Evolutionary conservation across 495 filamentous ascomycete species (phyloP).

Genomic region (Xylaria bambusicola): DNA sequence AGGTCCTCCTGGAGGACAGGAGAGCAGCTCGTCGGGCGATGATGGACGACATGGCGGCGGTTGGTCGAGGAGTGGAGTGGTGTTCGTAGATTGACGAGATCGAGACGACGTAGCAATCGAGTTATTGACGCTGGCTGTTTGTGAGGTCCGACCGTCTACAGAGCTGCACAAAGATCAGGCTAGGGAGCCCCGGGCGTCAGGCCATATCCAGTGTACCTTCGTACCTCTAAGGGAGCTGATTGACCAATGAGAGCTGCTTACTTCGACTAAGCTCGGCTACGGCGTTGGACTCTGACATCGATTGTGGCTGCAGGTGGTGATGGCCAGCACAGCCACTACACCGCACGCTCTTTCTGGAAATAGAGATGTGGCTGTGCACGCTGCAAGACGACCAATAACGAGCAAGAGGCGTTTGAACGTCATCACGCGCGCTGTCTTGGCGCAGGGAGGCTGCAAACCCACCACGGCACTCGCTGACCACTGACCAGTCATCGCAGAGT

Average conservation of each 20-base stretch:
- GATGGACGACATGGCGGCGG: constrained; percentile 47
- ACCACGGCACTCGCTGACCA: background rate
- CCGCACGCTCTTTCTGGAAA: no score
- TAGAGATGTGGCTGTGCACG: no score
- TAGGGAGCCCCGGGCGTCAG: background rate
- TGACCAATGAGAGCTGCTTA: constrained; percentile 3
- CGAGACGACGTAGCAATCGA: background rate
- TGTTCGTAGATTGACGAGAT: background rate
- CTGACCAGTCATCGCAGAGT: background rate
- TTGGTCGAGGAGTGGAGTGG: background rate
- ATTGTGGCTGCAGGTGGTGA: no score
- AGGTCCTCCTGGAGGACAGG: constrained; percentile 29
- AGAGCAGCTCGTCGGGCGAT: constrained; percentile 48
- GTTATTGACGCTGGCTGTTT: background rate
- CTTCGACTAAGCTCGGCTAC: background rate
- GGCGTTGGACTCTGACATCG: no score
- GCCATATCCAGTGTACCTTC: background rate
- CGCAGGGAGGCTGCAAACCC: no score
- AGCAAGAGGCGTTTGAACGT: no score
- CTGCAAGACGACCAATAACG: no score
- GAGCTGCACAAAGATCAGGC: background rate
- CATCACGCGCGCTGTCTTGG: no score
- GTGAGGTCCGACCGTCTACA: no score
- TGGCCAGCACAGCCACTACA: no score
- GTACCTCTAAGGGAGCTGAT: constrained; percentile 12